phyloP scores from a whole-genome alignment of 495 filamentous ascomycete species.

The Xylaria grammica region DNA sequence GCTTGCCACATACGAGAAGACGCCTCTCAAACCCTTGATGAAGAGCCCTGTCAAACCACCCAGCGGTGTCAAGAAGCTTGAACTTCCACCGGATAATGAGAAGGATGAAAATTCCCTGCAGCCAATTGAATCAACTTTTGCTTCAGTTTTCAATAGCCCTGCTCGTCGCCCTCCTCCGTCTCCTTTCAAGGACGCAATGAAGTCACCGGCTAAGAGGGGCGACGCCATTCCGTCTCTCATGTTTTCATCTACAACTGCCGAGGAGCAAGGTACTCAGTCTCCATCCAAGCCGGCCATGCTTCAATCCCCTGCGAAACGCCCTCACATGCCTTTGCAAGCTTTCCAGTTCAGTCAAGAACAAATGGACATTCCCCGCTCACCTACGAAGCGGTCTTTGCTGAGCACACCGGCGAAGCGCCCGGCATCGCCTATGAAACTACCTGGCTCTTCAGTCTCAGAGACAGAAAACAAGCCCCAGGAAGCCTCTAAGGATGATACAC shows the following conservation, averaged over 20 bases:
- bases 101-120: constrained; percentile 25
- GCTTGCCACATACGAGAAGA: constrained; percentile 56
- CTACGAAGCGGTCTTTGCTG: constrained; percentile 33
- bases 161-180: constrained; percentile 52
- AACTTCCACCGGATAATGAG: constrained; percentile 29
- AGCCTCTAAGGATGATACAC: constrained; percentile 14
- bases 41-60: constrained; percentile 53
- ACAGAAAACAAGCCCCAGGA: constrained; percentile 19
- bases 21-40: constrained; percentile 51
- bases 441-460: constrained; percentile 15
- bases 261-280: constrained; percentile 24
- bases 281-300: constrained; percentile 49
- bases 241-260: constrained; percentile 46
- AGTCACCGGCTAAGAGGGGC: constrained; percentile 53
- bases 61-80: constrained; percentile 36
- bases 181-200: constrained; percentile 56
- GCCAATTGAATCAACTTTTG: constrained; percentile 27
- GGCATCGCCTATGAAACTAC: constrained; percentile 34
- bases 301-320: constrained; percentile 55
- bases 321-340: constrained; percentile 47
- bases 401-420: constrained; percentile 33
- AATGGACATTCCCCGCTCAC: constrained; percentile 24
- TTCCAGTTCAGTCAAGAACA: constrained; percentile 35
- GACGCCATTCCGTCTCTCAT: constrained; percentile 54
- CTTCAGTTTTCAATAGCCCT: constrained; percentile 49